Base-by-base conservation (phyloP, 805 yeast genomes). In the Saturnispora ahearnii region DNA sequence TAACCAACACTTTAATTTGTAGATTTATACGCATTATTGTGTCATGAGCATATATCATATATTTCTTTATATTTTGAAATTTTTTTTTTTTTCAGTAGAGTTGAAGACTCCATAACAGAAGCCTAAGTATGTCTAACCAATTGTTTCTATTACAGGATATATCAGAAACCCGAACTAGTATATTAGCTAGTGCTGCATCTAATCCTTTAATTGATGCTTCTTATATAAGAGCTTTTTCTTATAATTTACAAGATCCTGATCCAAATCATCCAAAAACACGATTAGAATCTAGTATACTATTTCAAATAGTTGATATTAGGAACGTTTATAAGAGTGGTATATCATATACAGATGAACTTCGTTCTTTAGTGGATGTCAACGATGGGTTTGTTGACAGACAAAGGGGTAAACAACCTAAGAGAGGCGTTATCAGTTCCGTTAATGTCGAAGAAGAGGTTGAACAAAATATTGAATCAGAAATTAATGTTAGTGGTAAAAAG, bases 331-430 rank as follows among this genome's bases (percentile, higher is more conserved):
- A 63, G 30, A 77, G 88, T 0, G 65, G 68, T 21, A 59, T 76
- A 21, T 63, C 69, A n/a, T 79, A 77, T 54, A 58, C 81, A 3
- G 91, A 84, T 53, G 75, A 72, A 5, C 67, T 84, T 62, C 66
- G 66, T 22, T 73, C 73, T 32, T 63, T 67, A 46, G 65, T 74
- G n/a, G 81, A 83, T 57, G 78, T 81, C 2, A 79, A 76, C 53
- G 72, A 70, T n/a, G 81, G 77, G 3, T 76, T 77, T 13, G 79
- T 77, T 2, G 91, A 83, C 62, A 64, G 82, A 26, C 62, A 82
- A 41, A 59, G 61, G 7, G 63, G 61, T n/a, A 54, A 45, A 32
- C 43, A 45, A 9, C 41, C 48, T 13, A 47, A 41, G 41, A 57
- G 59, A 12, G 55, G 55, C 45, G 64, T 79, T 13, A 73, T 78